Base-by-base conservation (phyloP, 2,329 filamentous ascomycete species). In the Cladophialophora exuberans region DNA sequence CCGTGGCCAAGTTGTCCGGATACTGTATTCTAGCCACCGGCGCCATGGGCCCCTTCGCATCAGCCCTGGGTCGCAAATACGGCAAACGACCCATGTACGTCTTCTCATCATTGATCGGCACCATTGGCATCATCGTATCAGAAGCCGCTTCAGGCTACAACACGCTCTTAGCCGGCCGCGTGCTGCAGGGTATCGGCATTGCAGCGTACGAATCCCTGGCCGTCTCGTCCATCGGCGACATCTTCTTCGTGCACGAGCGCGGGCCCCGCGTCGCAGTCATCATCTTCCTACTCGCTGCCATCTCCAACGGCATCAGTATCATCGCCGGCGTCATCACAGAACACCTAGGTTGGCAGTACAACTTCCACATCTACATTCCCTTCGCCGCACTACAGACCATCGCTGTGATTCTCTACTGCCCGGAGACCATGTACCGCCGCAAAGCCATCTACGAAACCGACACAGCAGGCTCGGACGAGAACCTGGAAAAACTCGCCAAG, bases 101-200 rank as follows among this genome's bases (percentile, higher is more conserved):
- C 56, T 48, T 62, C 17, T 76, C 70, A 43, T 64, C 65, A 7
- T 23, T 73, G 11, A 52, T 70, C 5, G 70, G 69, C 4, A 49
- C 72, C 1, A 66, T 65, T 11, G 75, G 72, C 0, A 67, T 70
- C 6, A 65, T 69, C n/a, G 70, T 73, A 63, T 72, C 66, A 41
- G 68, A 71, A 15, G 68, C 56, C 5, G 67, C 73, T 2, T 62
- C 60, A 2, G 65, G 56, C 1, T 75, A 73, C 51, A 62, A 70
- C 15, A 66, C 64, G 0, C 75, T 72, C 56, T 67, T 74, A 61
- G 72, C 73, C 13, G 69, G 71, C 1, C 69, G 75, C 1, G 72
- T 75, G 23, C 61, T 77, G 3, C 75, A 76, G 43, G 75, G 73
- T 4, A 71, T 76, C 62, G 74, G 74, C 56, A 69, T 68, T 3